Evolutionary conservation across 441 rosid genomes (phyloP), one percentile per base, ranked within the genome.

Genomic region (Mallotus japonicus): DNA sequence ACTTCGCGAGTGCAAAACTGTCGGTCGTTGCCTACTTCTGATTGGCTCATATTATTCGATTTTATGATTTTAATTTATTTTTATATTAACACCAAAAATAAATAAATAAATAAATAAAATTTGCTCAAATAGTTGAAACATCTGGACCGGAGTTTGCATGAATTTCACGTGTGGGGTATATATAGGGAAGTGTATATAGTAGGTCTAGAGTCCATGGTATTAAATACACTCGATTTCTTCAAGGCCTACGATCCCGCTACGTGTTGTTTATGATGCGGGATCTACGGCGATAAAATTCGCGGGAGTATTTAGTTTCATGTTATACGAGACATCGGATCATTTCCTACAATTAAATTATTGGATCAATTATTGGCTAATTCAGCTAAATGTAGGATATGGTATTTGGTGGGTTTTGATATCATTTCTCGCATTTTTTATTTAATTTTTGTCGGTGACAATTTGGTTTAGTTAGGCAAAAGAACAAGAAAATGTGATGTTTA

Each of bases 201-300:
- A 76, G 61, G 12, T 77, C 73, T 75, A 61, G 68, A 65, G 67
- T 22, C 72, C 17, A 5, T 12, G 68, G 22, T 55, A 80, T 59
- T 54, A 65, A 78, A 69, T 73, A 57, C 11, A 42, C 16, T 66
- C 47, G 80, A 69, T 76, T 24, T 14, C 70, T 73, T 70, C 80
- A 73, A 82, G 78, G 77, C 77, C 78, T 57, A 12, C 11, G 81
- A 82, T 80, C 62, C 56, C 70, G 64, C 84, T 56, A 14, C 59
- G 64, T 22, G 73, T 53, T 37, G 28, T 67, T 58, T 13, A 15
- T 10, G 28, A 14, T 6, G 64, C 80, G 84, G 80, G 56, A 80
- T 85, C 84, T 62, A 80, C 86, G 81, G 80, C 82, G 47, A 3
- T 47, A 67, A 62, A 57, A 77, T 60, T 68, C 75, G 71, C 67